A percentile compares a stretch with the other conserved stretches of the same genome.
These are phyloP conservation scores for Candida wancherniae DNA, from an alignment of 805 yeast species.

Conservation along the genomic window DNA sequence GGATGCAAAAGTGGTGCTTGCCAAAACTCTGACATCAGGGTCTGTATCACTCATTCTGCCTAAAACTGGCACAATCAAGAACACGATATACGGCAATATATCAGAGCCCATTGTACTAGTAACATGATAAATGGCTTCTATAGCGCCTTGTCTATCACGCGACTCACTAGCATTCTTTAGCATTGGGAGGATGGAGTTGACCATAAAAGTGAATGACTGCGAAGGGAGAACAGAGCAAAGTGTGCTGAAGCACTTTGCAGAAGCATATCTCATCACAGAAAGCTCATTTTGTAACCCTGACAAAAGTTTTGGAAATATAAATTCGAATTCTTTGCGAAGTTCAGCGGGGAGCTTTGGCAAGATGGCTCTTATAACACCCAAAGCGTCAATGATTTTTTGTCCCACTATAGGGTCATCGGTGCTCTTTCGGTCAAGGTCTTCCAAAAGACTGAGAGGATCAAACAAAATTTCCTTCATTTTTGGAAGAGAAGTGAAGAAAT, in stretches of 20 bases:
- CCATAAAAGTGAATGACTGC: conserved; percentile 69
- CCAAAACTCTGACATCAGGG: conserved; percentile 77
- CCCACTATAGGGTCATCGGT: conserved; percentile 49
- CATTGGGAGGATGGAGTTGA: conserved; percentile 75
- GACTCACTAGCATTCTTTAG: conserved; percentile 69
- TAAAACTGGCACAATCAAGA: conserved; percentile 89
- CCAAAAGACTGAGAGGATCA: conserved; percentile 51
- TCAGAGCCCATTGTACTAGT: conserved; percentile 80
- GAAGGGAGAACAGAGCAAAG: conserved; percentile 67
- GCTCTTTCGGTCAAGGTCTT: conserved; percentile 20
- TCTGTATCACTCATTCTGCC: conserved; percentile 98
- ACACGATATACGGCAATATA: conserved; percentile 90
- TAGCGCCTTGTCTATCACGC: conserved; percentile 84
- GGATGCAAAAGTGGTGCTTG: conserved; percentile 95
- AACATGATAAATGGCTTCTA: conserved; percentile 84
- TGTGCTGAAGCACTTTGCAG: conserved; percentile 84
- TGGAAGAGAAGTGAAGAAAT: conserved; percentile 58
- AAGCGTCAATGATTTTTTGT: conserved; percentile 77
- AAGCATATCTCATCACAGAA: conserved; percentile 83
- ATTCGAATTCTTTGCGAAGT: conserved; percentile 48
- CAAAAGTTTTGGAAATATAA: conserved; percentile 37
- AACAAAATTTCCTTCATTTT: conserved; percentile 62
- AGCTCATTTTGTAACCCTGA: conserved; percentile 61
- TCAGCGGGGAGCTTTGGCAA: conserved; percentile 53
- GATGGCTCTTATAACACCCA: conserved; percentile 76